Percentiles rank a stretch among this genome's conserved stretches.
Conservation (phyloP, 352 stramenopile genomes). For the Phytophthora citricola region DNA sequence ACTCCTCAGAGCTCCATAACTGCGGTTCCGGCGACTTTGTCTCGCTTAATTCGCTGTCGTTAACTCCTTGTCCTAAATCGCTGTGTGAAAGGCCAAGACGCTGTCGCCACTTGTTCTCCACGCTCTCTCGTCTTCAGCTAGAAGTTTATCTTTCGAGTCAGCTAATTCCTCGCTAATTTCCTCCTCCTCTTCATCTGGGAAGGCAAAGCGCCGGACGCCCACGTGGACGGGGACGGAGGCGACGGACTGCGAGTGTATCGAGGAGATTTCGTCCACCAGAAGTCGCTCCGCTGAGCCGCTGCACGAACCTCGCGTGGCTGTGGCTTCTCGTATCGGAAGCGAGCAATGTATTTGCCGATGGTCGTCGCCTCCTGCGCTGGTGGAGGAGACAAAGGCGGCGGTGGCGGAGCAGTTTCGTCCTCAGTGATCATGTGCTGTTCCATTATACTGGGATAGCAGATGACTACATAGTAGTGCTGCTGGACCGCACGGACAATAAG, state of each 20-base stretch:
- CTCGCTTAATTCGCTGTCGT: not conserved
- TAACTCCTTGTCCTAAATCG: not conserved
- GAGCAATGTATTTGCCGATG: conserved; percentile 75
- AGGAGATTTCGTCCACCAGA: conserved; percentile 68
- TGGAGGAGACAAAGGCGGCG: conserved; percentile 15
- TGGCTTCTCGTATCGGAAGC: conserved; percentile 66
- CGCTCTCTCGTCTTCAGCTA: conserved; percentile 12
- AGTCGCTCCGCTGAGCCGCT: conserved; percentile 40
- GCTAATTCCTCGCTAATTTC: conserved; percentile 3
- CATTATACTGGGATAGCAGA: too few relatives aligned
- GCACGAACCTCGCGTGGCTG: conserved; percentile 51
- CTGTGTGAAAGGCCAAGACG: conserved; percentile 19
- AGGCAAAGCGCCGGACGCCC: conserved; percentile 28
- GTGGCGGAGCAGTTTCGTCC: conserved; percentile 4
- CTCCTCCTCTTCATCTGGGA: conserved; percentile 30
- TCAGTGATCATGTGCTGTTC: too few relatives aligned
- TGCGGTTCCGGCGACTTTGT: not conserved
- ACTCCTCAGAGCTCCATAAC: conserved; percentile 8
- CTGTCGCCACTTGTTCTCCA: conserved; percentile 35
- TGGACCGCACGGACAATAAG: too few relatives aligned
- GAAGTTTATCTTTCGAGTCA: not conserved
- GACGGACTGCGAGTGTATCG: conserved; percentile 29
- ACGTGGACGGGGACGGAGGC: conserved; percentile 33
- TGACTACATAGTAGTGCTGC: too few relatives aligned
- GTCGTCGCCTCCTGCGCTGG: conserved; percentile 45